These are phyloP conservation scores for Penicillium longicatenatum DNA, from an alignment of 495 filamentous ascomycete species.

Conservation along the genomic window DNA sequence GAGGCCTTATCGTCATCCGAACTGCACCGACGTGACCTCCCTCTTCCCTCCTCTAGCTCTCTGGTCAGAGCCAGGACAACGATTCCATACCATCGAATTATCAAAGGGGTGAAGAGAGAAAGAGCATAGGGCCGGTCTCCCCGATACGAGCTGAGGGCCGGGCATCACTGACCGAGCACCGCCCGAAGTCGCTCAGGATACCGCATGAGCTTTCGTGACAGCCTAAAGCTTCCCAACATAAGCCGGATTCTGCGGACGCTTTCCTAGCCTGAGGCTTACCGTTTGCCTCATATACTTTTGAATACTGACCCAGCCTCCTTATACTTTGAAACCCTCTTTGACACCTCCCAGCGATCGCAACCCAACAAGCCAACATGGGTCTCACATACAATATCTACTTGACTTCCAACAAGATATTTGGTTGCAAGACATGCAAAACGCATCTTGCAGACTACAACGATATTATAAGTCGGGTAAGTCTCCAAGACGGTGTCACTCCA, in stretches of 20 bases:
- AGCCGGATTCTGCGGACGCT: not conserved
- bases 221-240: not conserved
- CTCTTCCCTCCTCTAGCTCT: not conserved
- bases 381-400: slow-evolving; percentile 96
- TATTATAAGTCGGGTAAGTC: slow-evolving; percentile 85
- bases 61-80: not conserved
- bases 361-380: slow-evolving; percentile 65
- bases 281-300: not conserved
- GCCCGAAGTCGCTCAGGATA: not conserved
- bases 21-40: not conserved
- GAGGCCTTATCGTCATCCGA: slow-evolving; percentile 20
- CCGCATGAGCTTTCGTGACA: not conserved
- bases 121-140: not conserved
- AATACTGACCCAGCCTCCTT: too few relatives aligned
- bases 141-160: not conserved
- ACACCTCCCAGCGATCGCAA: not conserved
- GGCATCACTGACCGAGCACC: slow-evolving; percentile 7
- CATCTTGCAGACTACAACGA: slow-evolving; percentile 94
- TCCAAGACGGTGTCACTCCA: too few relatives aligned
- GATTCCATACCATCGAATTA: not conserved
- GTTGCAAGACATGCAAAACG: slow-evolving; percentile 93
- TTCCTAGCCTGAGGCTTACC: not conserved
- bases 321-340: too few relatives aligned
- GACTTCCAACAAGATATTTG: slow-evolving; percentile 85
- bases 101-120: not conserved